Evolutionary conservation across 1,284 basidiomycete species (phyloP).

Genomic region (Grifola frondosa): DNA sequence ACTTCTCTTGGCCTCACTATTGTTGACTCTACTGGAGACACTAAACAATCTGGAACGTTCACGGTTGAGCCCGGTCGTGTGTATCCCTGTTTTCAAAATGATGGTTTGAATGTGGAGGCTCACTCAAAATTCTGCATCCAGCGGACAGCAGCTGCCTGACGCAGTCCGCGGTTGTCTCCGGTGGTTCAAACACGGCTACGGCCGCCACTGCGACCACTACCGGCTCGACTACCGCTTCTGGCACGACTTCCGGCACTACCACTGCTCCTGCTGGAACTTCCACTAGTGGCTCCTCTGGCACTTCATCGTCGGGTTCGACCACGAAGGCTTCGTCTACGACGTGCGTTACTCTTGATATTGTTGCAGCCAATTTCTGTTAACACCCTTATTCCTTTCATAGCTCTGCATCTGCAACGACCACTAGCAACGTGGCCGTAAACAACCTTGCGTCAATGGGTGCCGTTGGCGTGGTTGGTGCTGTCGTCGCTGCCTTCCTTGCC

Average conservation of each 20-base stretch:
- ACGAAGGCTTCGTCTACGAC: background rate
- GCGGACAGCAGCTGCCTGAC: constrained; percentile 35
- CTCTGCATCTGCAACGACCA: constrained; percentile 7
- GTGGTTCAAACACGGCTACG: constrained; percentile 9
- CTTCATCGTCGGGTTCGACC: constrained; percentile 5
- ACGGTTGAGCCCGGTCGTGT: constrained; percentile 47
- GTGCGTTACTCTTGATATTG: background rate
- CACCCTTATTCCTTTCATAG: constrained; percentile 7
- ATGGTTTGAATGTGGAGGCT: too few relatives aligned
- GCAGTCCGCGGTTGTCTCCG: too few relatives aligned
- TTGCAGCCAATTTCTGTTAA: background rate
- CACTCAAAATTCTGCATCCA: constrained; percentile 15
- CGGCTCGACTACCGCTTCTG: constrained; percentile 12
- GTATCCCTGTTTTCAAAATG: constrained; percentile 8
- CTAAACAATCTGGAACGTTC: constrained; percentile 50
- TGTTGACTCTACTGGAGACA: constrained; percentile 49
- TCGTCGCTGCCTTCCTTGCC: constrained; percentile 28
- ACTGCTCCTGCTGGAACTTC: constrained; percentile 27
- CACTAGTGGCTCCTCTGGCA: constrained; percentile 1
- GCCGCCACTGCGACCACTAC: constrained; percentile 13
- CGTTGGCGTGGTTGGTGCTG: constrained; percentile 27
- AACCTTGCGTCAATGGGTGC: constrained; percentile 22
- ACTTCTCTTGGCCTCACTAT: constrained; percentile 50
- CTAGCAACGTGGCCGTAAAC: constrained; percentile 19
- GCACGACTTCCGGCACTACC: constrained; percentile 15